Percentiles rank a stretch among this genome's conserved stretches.
Evolutionary conservation across 2,329 filamentous ascomycete genomes (phyloP).

Genomic region (Neobulgaria alba): DNA sequence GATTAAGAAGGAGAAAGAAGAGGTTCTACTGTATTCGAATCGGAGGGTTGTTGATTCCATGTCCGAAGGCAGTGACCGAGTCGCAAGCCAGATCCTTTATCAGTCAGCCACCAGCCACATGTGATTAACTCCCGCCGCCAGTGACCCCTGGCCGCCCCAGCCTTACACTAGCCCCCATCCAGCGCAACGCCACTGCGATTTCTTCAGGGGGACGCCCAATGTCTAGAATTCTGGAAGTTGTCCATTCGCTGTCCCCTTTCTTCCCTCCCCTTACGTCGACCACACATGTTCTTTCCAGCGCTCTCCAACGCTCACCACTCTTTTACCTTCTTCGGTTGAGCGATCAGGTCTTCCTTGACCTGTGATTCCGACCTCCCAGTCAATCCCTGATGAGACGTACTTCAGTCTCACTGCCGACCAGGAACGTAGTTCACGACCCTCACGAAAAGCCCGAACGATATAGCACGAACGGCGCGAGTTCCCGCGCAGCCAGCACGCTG

Average conservation of each 20-base stretch:
- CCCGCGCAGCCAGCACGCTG: constrained; percentile 35
- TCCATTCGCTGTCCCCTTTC: constrained; percentile 4
- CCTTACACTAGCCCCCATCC: background rate
- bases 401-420: constrained; percentile 55
- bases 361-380: background rate
- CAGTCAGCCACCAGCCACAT: background rate
- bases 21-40: background rate
- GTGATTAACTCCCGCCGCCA: constrained; percentile 1
- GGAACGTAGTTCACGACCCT: constrained; percentile 50
- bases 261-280: constrained; percentile 4
- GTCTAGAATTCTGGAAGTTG: constrained; percentile 2
- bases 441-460: constrained; percentile 59
- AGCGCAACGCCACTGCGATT: background rate
- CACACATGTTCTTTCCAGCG: background rate
- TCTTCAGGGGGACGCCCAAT: constrained; percentile 1
- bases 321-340: constrained; percentile 3
- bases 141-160: constrained; percentile 1
- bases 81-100: background rate
- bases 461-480: constrained; percentile 36
- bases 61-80: too few species aligned
- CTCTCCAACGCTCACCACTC: background rate
- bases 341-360: constrained; percentile 5
- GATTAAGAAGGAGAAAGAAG: background rate
- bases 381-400: constrained; percentile 50
- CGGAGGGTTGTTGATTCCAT: too few species aligned